Evolutionary conservation across 2,329 filamentous ascomycete genomes (phyloP), one percentile per base, ranked within the genome.

Genomic region (Teratosphaeriaceae sp.): DNA sequence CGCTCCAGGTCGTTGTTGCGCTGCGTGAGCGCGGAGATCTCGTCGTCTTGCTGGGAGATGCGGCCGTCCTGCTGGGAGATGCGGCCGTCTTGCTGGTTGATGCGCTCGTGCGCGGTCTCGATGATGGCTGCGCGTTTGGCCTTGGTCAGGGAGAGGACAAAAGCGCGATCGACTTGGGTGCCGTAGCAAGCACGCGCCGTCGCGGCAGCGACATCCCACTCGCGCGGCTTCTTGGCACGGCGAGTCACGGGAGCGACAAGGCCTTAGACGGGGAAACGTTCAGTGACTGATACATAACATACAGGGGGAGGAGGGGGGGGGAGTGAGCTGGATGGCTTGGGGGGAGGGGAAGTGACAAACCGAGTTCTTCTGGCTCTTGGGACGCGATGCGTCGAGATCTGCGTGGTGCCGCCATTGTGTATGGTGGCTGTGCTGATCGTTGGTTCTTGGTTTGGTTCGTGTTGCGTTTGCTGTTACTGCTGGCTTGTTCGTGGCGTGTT

Each of bases 61-160:
- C n/a, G n/a, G n/a, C n/a, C n/a, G n/a, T n/a, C 27, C 16, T 18
- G 8, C 16, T 20, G 15, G 18, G 5, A 24, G 40, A 35, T 27
- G 18, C 12, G 15, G 18, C 35, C 19, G 19, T 30, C 29, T 11
- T 26, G 15, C 6, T 30, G 9, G n/a, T 35, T 20, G 19, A 6
- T 13, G 11, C 6, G 9, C 3, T 42, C 26, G 15, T 27, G 30
- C 15, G 18, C 18, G 5, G 27, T 33, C 15, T 43, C 34, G 27
- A 43, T 38, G 24, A 43, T 21, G n/a, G 41, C 41, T 43, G 16
- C 15, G 19, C 41, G 41, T 43, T 38, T 2, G 12, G n/a, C 33
- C 8, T 13, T 3, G 11, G 41, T 43, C 23, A 43, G 41, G 12
- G 8, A 7, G 20, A 26, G 27, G 21, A 29, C 34, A 13, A 13